phyloP scores from a whole-genome alignment of 2,329 filamentous ascomycete species.

The Endoconidiophora polonica region DNA sequence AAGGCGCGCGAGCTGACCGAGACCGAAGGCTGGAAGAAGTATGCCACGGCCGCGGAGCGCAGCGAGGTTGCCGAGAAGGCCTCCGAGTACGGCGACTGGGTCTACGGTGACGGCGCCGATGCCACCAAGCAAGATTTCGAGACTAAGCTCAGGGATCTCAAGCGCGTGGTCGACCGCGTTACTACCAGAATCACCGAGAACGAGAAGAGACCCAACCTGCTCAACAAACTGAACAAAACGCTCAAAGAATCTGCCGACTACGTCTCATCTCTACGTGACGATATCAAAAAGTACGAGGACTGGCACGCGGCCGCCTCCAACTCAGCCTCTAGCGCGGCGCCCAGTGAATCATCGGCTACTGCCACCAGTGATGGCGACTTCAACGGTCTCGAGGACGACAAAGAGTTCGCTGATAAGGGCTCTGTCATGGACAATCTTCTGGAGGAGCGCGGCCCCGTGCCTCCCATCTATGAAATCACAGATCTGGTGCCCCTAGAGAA shows the following conservation, averaged over 20 bases:
- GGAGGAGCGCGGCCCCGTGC: constrained; percentile 34
- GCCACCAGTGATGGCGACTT: constrained; percentile 37
- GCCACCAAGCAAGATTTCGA: constrained; percentile 61
- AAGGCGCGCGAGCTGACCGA: constrained; percentile 68
- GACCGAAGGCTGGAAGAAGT: constrained; percentile 54
- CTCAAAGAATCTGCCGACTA: constrained; percentile 57
- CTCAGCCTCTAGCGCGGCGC: constrained; percentile 22
- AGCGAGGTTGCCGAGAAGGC: constrained; percentile 50
- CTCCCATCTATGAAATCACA: constrained; percentile 52
- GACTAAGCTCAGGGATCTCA: constrained; percentile 58
- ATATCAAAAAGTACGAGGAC: constrained; percentile 51
- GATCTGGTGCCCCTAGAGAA: constrained; percentile 53
- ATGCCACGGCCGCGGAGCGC: constrained; percentile 53
- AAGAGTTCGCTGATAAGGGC: constrained; percentile 19
- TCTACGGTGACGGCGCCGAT: constrained; percentile 69
- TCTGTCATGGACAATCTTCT: constrained; percentile 28
- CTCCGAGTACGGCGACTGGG: constrained; percentile 65
- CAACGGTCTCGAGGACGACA: constrained; percentile 65
- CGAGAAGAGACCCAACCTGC: constrained; percentile 49
- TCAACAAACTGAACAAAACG: constrained; percentile 51
- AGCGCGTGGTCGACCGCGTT: constrained; percentile 62
- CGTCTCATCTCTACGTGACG: constrained; percentile 49
- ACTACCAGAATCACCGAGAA: constrained; percentile 59
- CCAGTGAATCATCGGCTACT: constrained; percentile 16
- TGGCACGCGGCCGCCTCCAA: constrained; percentile 38